Conservation (phyloP, 2,329 filamentous ascomycete genomes). For the Epichloe elymi region DNA sequence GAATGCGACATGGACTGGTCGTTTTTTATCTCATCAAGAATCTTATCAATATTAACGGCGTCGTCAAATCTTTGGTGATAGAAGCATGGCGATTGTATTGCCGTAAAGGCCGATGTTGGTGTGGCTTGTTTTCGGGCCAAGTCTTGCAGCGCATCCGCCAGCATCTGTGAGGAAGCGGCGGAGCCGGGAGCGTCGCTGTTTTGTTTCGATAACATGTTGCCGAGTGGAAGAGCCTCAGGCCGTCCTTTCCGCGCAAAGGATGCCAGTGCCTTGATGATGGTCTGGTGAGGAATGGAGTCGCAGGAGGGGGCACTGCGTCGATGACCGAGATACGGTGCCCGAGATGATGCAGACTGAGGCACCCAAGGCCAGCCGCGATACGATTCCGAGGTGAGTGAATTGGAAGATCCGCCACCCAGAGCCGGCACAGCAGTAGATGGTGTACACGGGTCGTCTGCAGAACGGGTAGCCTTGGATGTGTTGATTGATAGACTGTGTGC, state of each 20-base stretch:
- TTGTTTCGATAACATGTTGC: conserved; percentile 42
- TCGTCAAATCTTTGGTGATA: conserved; percentile 97
- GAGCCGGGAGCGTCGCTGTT: conserved; percentile 24
- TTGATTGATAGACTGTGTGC: conserved; percentile 10
- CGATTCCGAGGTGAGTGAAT: conserved; percentile 1
- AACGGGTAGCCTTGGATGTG: conserved; percentile 10
- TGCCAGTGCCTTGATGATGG: conserved; percentile 69
- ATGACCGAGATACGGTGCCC: conserved; percentile 15
- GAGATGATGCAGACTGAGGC: not conserved
- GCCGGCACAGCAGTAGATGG: conserved; percentile 14
- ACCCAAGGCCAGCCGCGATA: conserved; percentile 1
- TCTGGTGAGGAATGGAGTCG: conserved; percentile 60
- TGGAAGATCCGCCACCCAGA: conserved; percentile 13
- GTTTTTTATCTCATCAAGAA: conserved; percentile 84
- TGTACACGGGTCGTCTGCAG: conserved; percentile 8
- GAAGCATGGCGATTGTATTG: conserved; percentile 83
- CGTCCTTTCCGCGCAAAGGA: conserved; percentile 49
- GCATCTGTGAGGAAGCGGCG: conserved; percentile 42
- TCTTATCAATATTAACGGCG: conserved; percentile 86
- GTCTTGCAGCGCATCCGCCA: conserved; percentile 48
- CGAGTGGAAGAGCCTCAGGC: conserved; percentile 49
- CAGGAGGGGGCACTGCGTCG: conserved; percentile 41
- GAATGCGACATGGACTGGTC: conserved; percentile 90
- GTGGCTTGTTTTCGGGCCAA: conserved; percentile 30
- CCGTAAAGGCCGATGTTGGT: conserved; percentile 37